Base-by-base conservation (phyloP, 2,329 filamentous ascomycete species). In the Alternaria longipes region DNA sequence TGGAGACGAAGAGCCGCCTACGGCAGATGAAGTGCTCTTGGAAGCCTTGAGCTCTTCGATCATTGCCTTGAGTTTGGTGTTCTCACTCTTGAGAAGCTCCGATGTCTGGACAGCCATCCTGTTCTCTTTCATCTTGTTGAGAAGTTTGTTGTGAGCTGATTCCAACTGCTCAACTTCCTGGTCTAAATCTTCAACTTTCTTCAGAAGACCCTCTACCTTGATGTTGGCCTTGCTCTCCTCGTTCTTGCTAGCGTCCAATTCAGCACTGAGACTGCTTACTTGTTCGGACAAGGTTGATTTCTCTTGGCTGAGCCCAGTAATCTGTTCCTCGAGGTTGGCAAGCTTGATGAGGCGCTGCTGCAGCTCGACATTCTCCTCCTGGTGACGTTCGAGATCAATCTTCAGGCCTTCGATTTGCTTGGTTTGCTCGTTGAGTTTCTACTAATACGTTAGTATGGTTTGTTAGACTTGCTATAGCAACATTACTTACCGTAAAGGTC, bases 331-430 rank as follows among this genome's bases (percentile, higher is more conserved):
- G n/a, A 73, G 64, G 34, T 71, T 51, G 6, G 55, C 20, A 18
- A 67, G 40, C 36, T 70, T 66, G 18, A 34, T 16, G 9, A 63
- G 28, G 16, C 52, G 58, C 50, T 63, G 30, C 42, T 68, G 60
- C 22, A 74, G 32, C 6, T 70, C 65, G 12, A 16, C 9, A 22
- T 67, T 69, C 36, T 73, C 59, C 46, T 66, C 61, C 47, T 64
- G 59, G 5, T 65, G 22, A 34, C 49, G 49, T 4, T 18, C 51
- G 8, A 70, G 6, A 3, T 69, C 64, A 5, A 24, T 26, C 4
- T 57, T 66, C 24, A 75, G 49, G 8, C 36, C 24, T 8, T 65
- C 54, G 8, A 67, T 50, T 52, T 67, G 64, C 60, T 70, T 73
- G n/a, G 45, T 59, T 52, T 72, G 65, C 5, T 69, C 67, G 2